phyloP scores from a whole-genome alignment of 2,329 filamentous ascomycete genomes.

The Colletotrichum incanum region DNA sequence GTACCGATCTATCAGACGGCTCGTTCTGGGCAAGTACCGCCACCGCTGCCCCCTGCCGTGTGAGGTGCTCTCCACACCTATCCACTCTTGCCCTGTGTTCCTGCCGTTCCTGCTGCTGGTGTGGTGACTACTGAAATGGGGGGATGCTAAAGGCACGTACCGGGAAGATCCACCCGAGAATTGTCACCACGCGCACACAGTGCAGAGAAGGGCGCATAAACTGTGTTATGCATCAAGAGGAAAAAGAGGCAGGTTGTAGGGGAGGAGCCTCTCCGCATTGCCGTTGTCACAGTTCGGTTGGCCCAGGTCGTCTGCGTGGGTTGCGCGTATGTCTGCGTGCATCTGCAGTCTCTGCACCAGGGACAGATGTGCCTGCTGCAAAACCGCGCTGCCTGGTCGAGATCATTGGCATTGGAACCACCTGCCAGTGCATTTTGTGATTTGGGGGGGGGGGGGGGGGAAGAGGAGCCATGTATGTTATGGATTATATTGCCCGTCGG shows the following conservation, averaged over 20 bases:
- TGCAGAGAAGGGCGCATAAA: neutral
- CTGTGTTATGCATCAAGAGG: neutral
- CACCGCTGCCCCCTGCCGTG: neutral
- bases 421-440: neutral
- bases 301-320: neutral
- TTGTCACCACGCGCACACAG: neutral
- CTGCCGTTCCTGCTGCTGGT: neutral
- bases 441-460: neutral
- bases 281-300: slow-evolving; percentile 2
- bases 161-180: neutral
- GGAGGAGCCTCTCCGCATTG: neutral
- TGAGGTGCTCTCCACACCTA: neutral
- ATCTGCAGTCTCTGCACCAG: neutral
- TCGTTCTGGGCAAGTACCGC: slow-evolving; percentile 9
- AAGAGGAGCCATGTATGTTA: neutral
- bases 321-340: neutral
- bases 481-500: neutral
- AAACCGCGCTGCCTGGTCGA: slow-evolving; percentile 2
- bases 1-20: slow-evolving; percentile 9
- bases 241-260: neutral
- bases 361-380: neutral
- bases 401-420: slow-evolving; percentile 31
- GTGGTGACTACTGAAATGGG: neutral
- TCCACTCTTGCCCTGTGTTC: neutral
- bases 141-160: neutral